phyloP scores from a whole-genome alignment of 106 monocot species.

The Dendrobium nobile region DNA sequence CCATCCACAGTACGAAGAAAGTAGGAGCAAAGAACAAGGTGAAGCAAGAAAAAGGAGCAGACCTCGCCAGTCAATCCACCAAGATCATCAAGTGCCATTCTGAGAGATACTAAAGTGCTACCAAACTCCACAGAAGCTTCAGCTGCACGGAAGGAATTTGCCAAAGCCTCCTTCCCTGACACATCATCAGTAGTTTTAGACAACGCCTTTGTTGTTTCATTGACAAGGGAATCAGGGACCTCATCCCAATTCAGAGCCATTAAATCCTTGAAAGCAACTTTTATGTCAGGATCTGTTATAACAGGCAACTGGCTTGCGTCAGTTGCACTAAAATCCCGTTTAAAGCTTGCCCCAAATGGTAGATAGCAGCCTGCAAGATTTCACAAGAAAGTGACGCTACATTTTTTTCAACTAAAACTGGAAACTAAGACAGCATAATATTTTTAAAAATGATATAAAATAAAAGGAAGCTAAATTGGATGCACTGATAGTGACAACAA shows the following conservation, averaged over 20 bases:
- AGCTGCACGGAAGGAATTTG: conserved; percentile 67
- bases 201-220: conserved; percentile 58
- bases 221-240: conserved; percentile 52
- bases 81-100: conserved; percentile 96
- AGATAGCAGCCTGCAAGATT: conserved; percentile 8
- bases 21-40: background rate
- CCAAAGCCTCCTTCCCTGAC: conserved; percentile 57
- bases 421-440: background rate
- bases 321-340: conserved; percentile 6
- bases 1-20: background rate
- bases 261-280: conserved; percentile 81
- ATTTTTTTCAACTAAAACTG: background rate
- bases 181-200: conserved; percentile 72
- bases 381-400: no score
- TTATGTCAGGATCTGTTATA: conserved; percentile 56
- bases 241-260: conserved; percentile 82
- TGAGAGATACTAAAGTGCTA: conserved; percentile 68
- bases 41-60: background rate
- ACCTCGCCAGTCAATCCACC: conserved; percentile 81
- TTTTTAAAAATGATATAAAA: background rate
- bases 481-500: background rate
- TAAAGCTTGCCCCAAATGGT: conserved; percentile 4
- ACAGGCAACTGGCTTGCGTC: conserved; percentile 10
- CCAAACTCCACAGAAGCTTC: conserved; percentile 80
- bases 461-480: background rate